Base-by-base conservation (phyloP, 805 yeast species). In the Millerozyma acaciae region DNA sequence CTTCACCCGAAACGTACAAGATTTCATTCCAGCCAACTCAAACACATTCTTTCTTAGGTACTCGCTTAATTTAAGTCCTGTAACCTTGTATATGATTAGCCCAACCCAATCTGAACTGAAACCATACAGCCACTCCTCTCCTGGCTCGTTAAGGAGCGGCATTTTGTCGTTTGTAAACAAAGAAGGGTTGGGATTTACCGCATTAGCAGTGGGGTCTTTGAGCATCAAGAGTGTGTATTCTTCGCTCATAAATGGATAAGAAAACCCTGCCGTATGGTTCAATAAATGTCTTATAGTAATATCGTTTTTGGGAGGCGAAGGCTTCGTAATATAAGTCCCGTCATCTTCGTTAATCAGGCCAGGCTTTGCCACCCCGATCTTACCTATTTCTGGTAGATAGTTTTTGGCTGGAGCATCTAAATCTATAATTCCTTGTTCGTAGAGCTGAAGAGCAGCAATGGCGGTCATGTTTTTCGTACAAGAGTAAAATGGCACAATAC, bases 31-130 rank as follows among this genome's bases (percentile, higher is more conserved):
- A 9, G 54, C 49, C 9, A 60, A 62, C 17, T 54, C 54, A 39
- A 65, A 65, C 1, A 66, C 38, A 15, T 48, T 38, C 26, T 53
- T 45, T 17, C 54, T 39, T 22, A 65, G 42, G 37, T 49, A 65
- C 10, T 51, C 55, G 1, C 67, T 61, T 10, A 66, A 43, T 17
- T 34, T 45, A 40, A 49, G 34, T 1, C 67, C 68, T 3, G 65
- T 39, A 5, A 66, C 42, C 13, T 47, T 52, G 38, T 62, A 58
- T 16, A 66, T 47, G 5, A 65, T 40, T 16, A 59, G 42, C 4
- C 72, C 72, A 4, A 59, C 51, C 63, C 67, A 60, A 39, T 66
- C 72, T 16, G 47, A 43, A 24, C 55, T 51, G 34, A 57, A 59
- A 6, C 72, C 71, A 38, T 66, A 66, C 25, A 40, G 39, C 54